These are phyloP conservation scores for Poterioochromonas sp. DNA, from an alignment of 352 stramenopile species.

Conservation along the genomic window DNA sequence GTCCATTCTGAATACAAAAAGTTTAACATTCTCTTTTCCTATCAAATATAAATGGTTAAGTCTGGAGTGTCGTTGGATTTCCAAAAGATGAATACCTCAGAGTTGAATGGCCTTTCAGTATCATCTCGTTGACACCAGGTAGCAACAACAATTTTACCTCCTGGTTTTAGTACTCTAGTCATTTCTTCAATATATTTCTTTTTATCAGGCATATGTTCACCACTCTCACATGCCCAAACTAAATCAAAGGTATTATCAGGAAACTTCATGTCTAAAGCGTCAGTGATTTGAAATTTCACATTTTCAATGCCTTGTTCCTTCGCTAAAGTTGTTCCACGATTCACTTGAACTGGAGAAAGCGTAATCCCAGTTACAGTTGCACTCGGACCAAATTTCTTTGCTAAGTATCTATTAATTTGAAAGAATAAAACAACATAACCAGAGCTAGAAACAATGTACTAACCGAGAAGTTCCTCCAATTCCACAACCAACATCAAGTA, in stretches of 20 bases:
- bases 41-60: not conserved
- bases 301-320: slow-evolving; percentile 54
- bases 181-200: slow-evolving; percentile 57
- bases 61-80: no score
- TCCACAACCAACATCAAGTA: slow-evolving; percentile 76
- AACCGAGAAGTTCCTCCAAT: slow-evolving; percentile 77
- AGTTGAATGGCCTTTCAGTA: slow-evolving; percentile 53
- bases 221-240: slow-evolving; percentile 71
- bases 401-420: slow-evolving; percentile 47
- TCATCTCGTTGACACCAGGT: slow-evolving; percentile 71
- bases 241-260: slow-evolving; percentile 70
- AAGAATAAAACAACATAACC: not conserved
- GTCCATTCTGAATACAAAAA: slow-evolving; percentile 77
- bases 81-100: not conserved
- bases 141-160: slow-evolving; percentile 65
- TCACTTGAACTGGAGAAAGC: slow-evolving; percentile 62
- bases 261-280: slow-evolving; percentile 70
- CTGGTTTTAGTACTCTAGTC: slow-evolving; percentile 73
- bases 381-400: slow-evolving; percentile 69
- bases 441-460: not conserved
- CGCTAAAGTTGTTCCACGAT: slow-evolving; percentile 55
- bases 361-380: slow-evolving; percentile 66
- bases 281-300: slow-evolving; percentile 66
- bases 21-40: slow-evolving; percentile 47
- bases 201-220: slow-evolving; percentile 79